Evolutionary conservation across 495 filamentous ascomycete species (phyloP), one percentile per base, ranked within the genome.

Genomic region (Trichoderma orchidacearum): DNA sequence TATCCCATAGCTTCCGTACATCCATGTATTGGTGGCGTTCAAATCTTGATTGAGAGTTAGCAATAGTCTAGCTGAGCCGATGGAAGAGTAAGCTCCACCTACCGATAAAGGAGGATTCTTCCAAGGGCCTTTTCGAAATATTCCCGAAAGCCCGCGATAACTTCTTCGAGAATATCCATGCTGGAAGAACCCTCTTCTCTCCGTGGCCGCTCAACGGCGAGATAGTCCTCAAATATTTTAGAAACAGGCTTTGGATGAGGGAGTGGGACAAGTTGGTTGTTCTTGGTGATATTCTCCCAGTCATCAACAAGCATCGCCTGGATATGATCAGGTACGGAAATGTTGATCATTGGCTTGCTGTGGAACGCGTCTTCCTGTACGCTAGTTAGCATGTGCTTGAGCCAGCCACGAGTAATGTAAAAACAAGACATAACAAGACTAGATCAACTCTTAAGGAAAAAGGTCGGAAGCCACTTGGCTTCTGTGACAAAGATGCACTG

Each of bases 201-300:
- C 58, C 85, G 85, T 6, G 78, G 74, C 36, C 78, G 80, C 69
- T 92, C 85, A 50, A 81, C 77, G 2, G 77, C 76, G 30, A 82
- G 71, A 65, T 94, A 98, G 57, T 87, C 85, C 31, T 87, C 76
- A 5, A 98, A 70, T 58, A 98, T 91, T 56, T 82, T 68, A 57
- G 80, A 79, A 54, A 91, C 87, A 1, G 89, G 83, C 52, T 82
- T 76, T 23, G 77, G 72, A n/a, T 86, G 80, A 0, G 93, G 93
- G 9, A 98, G 76, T 0, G 84, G 81, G 15, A 96, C 88, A 3
- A 96, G 82, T 62, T 88, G 85, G 59, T 85, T 80, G 64, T 91
- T 89, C 75, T 97, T 97, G 51, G 93, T 98, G 52, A 96, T 82
- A 62, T 95, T 94, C 70, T 98, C 93, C 93, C 93, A 98, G 72